Evolutionary conservation across 345 rosid species (phyloP), one percentile per base, ranked within the genome.

Genomic region (Arabidopsis arenosa): DNA sequence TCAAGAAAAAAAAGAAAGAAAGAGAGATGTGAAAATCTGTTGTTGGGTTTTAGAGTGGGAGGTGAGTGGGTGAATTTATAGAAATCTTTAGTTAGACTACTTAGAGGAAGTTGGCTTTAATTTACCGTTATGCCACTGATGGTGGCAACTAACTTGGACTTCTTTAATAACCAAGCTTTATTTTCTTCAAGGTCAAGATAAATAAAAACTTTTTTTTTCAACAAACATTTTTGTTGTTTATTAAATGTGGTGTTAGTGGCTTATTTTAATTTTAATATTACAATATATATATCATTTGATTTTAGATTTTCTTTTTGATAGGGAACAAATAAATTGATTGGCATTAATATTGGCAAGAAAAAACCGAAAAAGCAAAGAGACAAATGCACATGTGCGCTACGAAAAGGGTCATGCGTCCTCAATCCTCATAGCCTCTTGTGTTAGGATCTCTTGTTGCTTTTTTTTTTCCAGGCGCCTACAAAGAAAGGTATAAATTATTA

Each of bases 371-470:
- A 59, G 47, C 63, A 60, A 68, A 75, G 54, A 60, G 79, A 68
- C 73, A 75, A 60, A 61, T 12, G 74, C 79, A 75, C 74, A 75
- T 75, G 79, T 66, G 54, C 37, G 68, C 52, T 66, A 47, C 26
- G 58, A 48, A 47, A 37, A 15, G 21, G 57, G 41, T 66, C 41
- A 51, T 65, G 69, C 32, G 47, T 65, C 57, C 12, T 64, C 21
- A 39, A 39, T 65, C 57, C 12, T 64, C 21, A 39, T 13, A 49
- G 41, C 63, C 70, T 23, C 26, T 23, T 23, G 26, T 23, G 26
- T 23, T 23, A 23, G 26, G 26, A 23, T 23, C 32, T 73, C 63
- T 73, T 35, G 44, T 60, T 70, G 47, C 37, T 47, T 61, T 36
- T 15, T 33, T 28, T 30, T 17, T 14, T 11, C 1, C 47, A 58